Evolutionary conservation across 2,329 filamentous ascomycete species (phyloP).

Genomic region (Cyphellophora europaea): DNA sequence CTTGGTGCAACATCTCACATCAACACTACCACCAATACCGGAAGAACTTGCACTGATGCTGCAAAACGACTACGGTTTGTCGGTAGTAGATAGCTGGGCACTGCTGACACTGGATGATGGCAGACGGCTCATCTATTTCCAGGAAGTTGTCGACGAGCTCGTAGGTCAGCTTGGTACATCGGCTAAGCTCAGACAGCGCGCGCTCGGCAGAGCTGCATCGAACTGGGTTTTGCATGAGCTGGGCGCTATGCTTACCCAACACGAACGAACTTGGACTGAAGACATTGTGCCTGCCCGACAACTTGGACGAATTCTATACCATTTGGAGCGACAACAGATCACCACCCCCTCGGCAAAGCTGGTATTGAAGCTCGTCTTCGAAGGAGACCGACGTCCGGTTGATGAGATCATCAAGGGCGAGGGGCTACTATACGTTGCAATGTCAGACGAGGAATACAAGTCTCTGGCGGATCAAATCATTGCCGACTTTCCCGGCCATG

Average conservation of each 20-base stretch:
- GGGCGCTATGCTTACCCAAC: conserved; percentile 51
- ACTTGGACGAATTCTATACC: conserved; percentile 36
- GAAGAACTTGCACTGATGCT: conserved; percentile 60
- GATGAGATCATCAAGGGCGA: conserved; percentile 47
- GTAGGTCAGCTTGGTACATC: conserved; percentile 13
- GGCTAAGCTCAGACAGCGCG: conserved; percentile 20
- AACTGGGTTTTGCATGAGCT: conserved; percentile 71
- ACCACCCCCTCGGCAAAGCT: conserved; percentile 51
- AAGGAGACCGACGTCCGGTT: conserved; percentile 39
- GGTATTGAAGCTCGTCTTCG: conserved; percentile 47
- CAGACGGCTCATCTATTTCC: conserved; percentile 70
- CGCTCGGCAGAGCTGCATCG: conserved; percentile 41
- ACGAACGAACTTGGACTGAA: conserved; percentile 35
- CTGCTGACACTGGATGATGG: conserved; percentile 70
- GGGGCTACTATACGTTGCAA: conserved; percentile 44
- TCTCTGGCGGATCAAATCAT: conserved; percentile 45
- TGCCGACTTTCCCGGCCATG: conserved; percentile 46
- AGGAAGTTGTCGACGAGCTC: conserved; percentile 32
- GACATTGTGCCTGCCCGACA: conserved; percentile 29
- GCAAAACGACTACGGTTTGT: conserved; percentile 56
- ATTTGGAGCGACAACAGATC: conserved; percentile 34
- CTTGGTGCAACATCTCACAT: conserved; percentile 54
- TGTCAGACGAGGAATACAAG: conserved; percentile 48
- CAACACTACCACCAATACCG: conserved; percentile 60
- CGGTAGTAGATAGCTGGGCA: conserved; percentile 72